These are phyloP conservation scores for Laburnicola sp. DNA, from an alignment of 2,329 filamentous ascomycete genomes.

Conservation along the genomic window DNA sequence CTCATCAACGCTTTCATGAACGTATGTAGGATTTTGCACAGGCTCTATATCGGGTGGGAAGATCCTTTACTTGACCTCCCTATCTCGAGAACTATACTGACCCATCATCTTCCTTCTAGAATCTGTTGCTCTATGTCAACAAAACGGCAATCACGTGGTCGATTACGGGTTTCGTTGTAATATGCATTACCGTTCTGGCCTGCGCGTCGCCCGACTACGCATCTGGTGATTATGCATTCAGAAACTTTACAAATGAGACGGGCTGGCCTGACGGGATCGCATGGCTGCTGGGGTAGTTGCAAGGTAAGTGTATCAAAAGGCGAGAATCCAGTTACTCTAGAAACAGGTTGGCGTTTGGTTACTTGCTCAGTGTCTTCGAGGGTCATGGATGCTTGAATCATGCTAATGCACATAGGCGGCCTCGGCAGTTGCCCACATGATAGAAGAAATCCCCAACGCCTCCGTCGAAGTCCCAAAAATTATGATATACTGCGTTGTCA, in stretches of 20 bases:
- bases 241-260: constrained; percentile 67
- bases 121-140: constrained; percentile 65
- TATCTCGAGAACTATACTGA: background rate
- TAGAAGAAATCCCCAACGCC: constrained; percentile 63
- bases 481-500: constrained; percentile 66
- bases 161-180: constrained; percentile 67
- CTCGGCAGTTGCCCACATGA: constrained; percentile 60
- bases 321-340: too few species aligned
- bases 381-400: too few species aligned
- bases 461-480: constrained; percentile 64
- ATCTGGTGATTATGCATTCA: constrained; percentile 66
- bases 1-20: constrained; percentile 68
- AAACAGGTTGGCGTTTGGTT: too few species aligned
- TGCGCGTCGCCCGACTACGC: constrained; percentile 68
- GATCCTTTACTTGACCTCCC: too few species aligned
- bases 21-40: too few species aligned
- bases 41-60: too few species aligned
- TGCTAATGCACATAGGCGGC: constrained; percentile 31
- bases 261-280: constrained; percentile 70
- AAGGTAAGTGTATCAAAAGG: constrained; percentile 50
- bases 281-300: constrained; percentile 56
- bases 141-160: constrained; percentile 73
- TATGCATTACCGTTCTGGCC: constrained; percentile 69
- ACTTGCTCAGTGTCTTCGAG: too few species aligned
- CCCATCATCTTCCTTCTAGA: background rate